Conservation (phyloP, 495 filamentous ascomycete species). For the Letharia lupina region DNA sequence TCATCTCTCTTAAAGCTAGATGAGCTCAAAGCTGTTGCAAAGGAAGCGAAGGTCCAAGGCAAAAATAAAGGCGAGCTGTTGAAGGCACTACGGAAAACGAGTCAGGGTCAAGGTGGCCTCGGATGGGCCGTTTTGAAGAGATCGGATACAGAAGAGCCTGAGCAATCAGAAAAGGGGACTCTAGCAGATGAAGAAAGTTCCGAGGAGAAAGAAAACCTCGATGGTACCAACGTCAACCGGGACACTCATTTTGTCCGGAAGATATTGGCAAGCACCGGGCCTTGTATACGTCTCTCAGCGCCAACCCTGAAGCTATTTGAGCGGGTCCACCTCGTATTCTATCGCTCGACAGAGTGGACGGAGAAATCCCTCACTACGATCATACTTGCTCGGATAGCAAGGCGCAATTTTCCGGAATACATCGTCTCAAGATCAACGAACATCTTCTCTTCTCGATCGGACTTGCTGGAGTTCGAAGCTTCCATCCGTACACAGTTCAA, state of each 20-base stretch:
- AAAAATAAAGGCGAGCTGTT: slow-evolving; percentile 83
- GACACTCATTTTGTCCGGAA: slow-evolving; percentile 60
- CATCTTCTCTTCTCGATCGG: slow-evolving; percentile 69
- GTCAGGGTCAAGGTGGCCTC: slow-evolving; percentile 63
- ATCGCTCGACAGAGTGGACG: slow-evolving; percentile 92
- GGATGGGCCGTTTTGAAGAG: slow-evolving; percentile 50
- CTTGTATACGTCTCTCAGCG: slow-evolving; percentile 71
- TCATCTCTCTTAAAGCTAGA: slow-evolving; percentile 72
- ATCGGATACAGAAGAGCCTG: slow-evolving; percentile 40
- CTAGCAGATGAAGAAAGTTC: slow-evolving; percentile 14
- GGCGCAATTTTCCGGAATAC: slow-evolving; percentile 81
- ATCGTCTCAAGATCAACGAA: slow-evolving; percentile 83
- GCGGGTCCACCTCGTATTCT: slow-evolving; percentile 90
- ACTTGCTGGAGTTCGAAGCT: slow-evolving; percentile 81
- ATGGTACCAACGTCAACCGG: slow-evolving; percentile 32
- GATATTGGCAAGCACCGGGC: slow-evolving; percentile 71
- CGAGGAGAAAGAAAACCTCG: slow-evolving; percentile 27
- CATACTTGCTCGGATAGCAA: slow-evolving; percentile 81
- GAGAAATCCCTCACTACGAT: slow-evolving; percentile 94
- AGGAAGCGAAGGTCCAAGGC: slow-evolving; percentile 77
- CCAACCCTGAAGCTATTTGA: slow-evolving; percentile 79
- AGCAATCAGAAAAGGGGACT: slow-evolving; percentile 25
- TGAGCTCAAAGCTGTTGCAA: slow-evolving; percentile 77
- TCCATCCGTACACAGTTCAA: slow-evolving; percentile 73
- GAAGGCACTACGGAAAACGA: slow-evolving; percentile 58